Conservation (phyloP, 1,284 basidiomycete genomes). For the Lentinula novae-zelandiae region DNA sequence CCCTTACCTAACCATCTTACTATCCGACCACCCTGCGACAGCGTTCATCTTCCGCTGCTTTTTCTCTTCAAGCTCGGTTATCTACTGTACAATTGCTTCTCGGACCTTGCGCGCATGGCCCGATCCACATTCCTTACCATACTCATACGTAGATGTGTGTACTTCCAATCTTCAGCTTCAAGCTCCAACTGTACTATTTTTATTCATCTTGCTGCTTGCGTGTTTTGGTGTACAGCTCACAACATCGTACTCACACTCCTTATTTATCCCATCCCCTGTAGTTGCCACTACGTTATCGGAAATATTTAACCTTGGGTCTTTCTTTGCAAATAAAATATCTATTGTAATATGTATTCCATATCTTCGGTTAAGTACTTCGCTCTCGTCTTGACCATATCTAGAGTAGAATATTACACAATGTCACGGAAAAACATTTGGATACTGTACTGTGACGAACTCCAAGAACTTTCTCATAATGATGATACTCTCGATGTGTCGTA, state of each 20-base stretch:
- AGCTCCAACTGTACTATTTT: not conserved
- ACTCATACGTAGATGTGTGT: constrained; percentile 1
- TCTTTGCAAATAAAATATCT: not conserved
- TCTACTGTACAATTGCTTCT: not conserved
- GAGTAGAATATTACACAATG: too few relatives aligned
- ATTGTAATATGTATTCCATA: not conserved
- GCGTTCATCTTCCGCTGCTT: too few relatives aligned
- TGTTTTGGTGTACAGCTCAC: not conserved
- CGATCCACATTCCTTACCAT: constrained; percentile 5
- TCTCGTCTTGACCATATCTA: too few relatives aligned
- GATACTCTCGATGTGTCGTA: too few relatives aligned
- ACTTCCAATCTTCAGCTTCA: not conserved
- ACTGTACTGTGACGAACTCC: too few relatives aligned
- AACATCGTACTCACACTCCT: constrained; percentile 1
- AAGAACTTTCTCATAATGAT: too few relatives aligned
- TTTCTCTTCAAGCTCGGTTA: not conserved
- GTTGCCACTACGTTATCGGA: constrained; percentile 3
- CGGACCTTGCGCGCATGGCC: not conserved
- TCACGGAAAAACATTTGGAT: too few relatives aligned
- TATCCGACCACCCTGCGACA: not conserved
- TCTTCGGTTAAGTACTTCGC: too few relatives aligned
- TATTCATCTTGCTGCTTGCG: not conserved
- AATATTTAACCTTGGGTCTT: not conserved
- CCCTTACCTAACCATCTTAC: not conserved
- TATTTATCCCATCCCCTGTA: not conserved